Percentiles rank a stretch among this genome's conserved stretches.
phyloP scores from a whole-genome alignment of 768 basidiomycete genomes.

The Amanita exitialis region DNA sequence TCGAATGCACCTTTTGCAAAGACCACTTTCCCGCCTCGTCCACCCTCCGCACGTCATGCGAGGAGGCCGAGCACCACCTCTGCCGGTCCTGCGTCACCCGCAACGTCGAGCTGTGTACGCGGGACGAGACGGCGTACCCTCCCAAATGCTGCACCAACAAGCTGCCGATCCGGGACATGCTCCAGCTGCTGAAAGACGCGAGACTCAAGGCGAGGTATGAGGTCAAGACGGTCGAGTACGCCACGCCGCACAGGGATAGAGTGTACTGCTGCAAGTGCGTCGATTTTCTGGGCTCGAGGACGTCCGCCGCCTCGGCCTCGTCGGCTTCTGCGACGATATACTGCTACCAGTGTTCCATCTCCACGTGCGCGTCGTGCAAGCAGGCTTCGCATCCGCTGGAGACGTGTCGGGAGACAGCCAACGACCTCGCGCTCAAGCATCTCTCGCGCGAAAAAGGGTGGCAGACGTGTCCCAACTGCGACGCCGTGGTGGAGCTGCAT shows the following conservation, averaged over 20 bases:
- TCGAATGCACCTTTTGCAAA: slow-evolving; percentile 30
- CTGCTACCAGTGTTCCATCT: neutral
- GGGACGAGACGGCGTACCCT: slow-evolving; percentile 43
- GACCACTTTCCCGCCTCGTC: slow-evolving; percentile 18
- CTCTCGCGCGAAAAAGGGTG: slow-evolving; percentile 37
- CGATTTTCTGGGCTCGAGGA: slow-evolving; percentile 1
- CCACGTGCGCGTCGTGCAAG: slow-evolving; percentile 27
- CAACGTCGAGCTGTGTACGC: slow-evolving; percentile 29
- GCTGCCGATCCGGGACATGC: slow-evolving; percentile 1
- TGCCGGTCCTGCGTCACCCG: slow-evolving; percentile 32
- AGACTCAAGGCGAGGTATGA: neutral
- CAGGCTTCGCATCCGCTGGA: slow-evolving; percentile 28
- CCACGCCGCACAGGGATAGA: slow-evolving; percentile 1
- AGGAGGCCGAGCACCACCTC: slow-evolving; percentile 24
- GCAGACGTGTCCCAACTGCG: slow-evolving; percentile 58
- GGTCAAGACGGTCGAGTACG: neutral
- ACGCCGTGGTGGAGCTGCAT: slow-evolving; percentile 42
- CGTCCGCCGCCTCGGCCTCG: neutral
- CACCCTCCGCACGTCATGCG: slow-evolving; percentile 31
- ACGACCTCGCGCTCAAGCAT: slow-evolving; percentile 18
- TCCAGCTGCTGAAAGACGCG: slow-evolving; percentile 6
- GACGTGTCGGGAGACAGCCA: slow-evolving; percentile 23
- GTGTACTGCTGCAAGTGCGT: slow-evolving; percentile 4
- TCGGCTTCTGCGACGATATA: neutral
- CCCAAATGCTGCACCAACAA: slow-evolving; percentile 36